These are phyloP conservation scores for Penicillium cosmopolitanum DNA, from an alignment of 495 filamentous ascomycete species.

Conservation along the genomic window DNA sequence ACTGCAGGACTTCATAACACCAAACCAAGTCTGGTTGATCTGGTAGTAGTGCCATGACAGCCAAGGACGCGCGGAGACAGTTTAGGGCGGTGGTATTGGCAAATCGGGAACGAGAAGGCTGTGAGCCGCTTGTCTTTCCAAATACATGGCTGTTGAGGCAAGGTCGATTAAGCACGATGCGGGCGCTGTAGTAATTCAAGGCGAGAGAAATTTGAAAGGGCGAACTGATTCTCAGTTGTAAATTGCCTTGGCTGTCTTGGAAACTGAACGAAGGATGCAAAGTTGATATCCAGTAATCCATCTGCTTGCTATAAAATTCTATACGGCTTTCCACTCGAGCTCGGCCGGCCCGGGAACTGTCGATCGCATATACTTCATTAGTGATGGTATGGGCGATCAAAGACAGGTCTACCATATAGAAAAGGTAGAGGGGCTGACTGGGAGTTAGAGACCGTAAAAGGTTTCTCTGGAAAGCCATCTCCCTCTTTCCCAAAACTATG, in stretches of 20 bases:
- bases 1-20: conserved; percentile 38
- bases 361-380: background rate
- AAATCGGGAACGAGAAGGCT: conserved; percentile 26
- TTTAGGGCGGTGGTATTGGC: conserved; percentile 58
- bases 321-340: background rate
- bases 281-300: background rate
- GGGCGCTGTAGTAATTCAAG: too few species aligned
- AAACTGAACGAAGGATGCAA: background rate
- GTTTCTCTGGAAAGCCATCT: background rate
- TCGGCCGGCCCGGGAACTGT: background rate
- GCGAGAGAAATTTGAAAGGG: too few species aligned
- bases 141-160: conserved; percentile 59
- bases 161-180: conserved; percentile 61
- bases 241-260: conserved; percentile 27
- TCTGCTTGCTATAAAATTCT: background rate
- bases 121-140: background rate
- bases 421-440: background rate
- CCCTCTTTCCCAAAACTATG: background rate
- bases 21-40: conserved; percentile 23
- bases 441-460: background rate
- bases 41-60: conserved; percentile 42
- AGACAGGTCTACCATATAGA: too few species aligned
- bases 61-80: conserved; percentile 49
- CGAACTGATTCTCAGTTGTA: conserved; percentile 32
- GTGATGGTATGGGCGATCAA: background rate